Conservation (phyloP, 2,329 filamentous ascomycete species). For the Magnaporthiopsis incrustans region DNA sequence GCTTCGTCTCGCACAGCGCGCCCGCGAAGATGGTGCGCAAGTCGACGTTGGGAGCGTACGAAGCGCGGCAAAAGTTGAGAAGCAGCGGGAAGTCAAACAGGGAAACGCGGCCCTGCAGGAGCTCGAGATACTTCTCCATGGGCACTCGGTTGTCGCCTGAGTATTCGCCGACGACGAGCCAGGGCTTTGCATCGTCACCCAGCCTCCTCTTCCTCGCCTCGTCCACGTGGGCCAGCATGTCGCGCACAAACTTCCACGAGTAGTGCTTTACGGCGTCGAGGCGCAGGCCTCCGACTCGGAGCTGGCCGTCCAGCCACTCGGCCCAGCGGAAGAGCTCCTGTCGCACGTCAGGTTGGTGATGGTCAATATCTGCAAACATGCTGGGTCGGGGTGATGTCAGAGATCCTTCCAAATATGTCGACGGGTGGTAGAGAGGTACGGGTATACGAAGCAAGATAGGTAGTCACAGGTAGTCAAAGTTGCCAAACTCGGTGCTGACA, state of each 20-base stretch:
- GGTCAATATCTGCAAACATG: slow-evolving; percentile 28
- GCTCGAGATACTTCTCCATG: slow-evolving; percentile 37
- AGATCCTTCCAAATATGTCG: not conserved
- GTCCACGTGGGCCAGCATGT: slow-evolving; percentile 20
- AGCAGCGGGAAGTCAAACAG: slow-evolving; percentile 61
- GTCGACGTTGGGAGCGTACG: slow-evolving; percentile 43
- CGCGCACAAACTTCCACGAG: slow-evolving; percentile 22
- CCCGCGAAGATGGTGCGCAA: slow-evolving; percentile 52
- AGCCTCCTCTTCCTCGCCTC: not conserved
- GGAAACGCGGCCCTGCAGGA: slow-evolving; percentile 46
- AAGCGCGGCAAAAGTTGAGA: slow-evolving; percentile 55
- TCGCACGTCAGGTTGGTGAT: slow-evolving; percentile 23
- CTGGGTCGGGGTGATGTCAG: slow-evolving; percentile 12
- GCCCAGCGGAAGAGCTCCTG: slow-evolving; percentile 24
- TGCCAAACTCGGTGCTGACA: slow-evolving; percentile 49
- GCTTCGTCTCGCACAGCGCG: slow-evolving; percentile 43
- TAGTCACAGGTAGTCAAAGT: slow-evolving; percentile 39
- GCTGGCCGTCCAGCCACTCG: slow-evolving; percentile 21
- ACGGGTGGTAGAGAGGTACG: too few species aligned
- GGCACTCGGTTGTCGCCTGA: slow-evolving; percentile 46
- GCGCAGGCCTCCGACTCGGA: slow-evolving; percentile 24
- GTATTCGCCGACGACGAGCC: slow-evolving; percentile 63
- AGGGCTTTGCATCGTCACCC: slow-evolving; percentile 32
- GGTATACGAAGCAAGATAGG: not conserved
- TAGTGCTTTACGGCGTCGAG: slow-evolving; percentile 29